These are phyloP conservation scores for Carallia pectinifolia DNA, from an alignment of 345 rosid species.

Conservation along the genomic window DNA sequence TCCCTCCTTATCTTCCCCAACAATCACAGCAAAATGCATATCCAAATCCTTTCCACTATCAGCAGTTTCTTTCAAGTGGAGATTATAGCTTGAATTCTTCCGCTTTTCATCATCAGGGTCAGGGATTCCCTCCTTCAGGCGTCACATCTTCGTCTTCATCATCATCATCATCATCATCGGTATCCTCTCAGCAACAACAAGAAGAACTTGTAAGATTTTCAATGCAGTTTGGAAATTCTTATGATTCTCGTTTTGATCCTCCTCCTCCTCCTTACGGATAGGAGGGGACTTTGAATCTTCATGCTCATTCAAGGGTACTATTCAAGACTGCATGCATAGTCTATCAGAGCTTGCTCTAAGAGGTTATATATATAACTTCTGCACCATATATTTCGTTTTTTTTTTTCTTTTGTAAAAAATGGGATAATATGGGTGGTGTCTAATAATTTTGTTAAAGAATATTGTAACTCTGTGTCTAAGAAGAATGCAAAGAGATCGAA, in stretches of 20 bases:
- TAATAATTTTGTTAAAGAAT: too few relatives aligned
- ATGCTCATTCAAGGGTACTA: too few relatives aligned
- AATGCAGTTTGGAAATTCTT: constrained; percentile 33
- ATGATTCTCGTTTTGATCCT: constrained; percentile 16
- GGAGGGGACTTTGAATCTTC: constrained; percentile 18
- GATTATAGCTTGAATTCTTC: constrained; percentile 16
- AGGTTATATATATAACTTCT: too few relatives aligned
- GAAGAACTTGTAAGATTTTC: constrained; percentile 14
- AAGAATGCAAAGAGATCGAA: too few relatives aligned
- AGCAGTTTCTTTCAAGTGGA: constrained; percentile 22
- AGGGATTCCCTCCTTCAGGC: constrained; percentile 8
- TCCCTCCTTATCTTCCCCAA: constrained; percentile 7
- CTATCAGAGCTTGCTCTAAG: too few relatives aligned
- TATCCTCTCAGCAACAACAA: constrained; percentile 17
- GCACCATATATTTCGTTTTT: too few relatives aligned
- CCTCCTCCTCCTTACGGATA: not conserved
- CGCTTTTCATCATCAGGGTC: constrained; percentile 5
- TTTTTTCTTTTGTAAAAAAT: too few relatives aligned
- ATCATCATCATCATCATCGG: constrained; percentile 14
- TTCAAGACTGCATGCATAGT: too few relatives aligned
- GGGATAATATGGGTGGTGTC: too few relatives aligned
- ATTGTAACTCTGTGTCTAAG: too few relatives aligned
- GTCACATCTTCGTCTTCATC: constrained; percentile 30
- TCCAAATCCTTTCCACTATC: constrained; percentile 24
- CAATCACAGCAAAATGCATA: constrained; percentile 6